These are phyloP conservation scores for Myrica gale DNA, from an alignment of 306 rosid species.

Conservation along the genomic window DNA sequence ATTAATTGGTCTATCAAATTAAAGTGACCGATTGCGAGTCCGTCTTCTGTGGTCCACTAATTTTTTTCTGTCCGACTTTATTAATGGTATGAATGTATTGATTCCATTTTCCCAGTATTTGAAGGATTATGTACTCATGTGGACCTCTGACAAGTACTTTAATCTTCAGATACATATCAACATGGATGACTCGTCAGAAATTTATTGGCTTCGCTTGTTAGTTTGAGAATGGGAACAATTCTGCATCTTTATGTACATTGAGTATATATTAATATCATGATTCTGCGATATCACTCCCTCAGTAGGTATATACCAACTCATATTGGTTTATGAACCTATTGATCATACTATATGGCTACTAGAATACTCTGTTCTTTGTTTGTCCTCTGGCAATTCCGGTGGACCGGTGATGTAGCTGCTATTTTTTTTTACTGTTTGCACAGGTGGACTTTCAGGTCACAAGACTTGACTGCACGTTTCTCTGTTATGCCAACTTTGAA, in stretches of 20 bases:
- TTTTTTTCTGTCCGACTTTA: no score
- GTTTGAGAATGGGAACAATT: constrained; percentile 85
- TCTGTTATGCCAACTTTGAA: constrained; percentile 76
- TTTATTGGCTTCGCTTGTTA: constrained; percentile 87
- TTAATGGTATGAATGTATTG: constrained; percentile 46
- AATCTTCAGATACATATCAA: constrained; percentile 67
- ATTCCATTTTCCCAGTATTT: constrained; percentile 19
- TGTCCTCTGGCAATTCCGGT: constrained; percentile 5
- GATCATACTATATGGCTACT: not conserved
- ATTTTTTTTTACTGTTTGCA: constrained; percentile 20
- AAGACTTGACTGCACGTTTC: constrained; percentile 77
- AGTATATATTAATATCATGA: constrained; percentile 47
- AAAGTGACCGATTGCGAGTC: no score
- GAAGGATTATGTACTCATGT: not conserved
- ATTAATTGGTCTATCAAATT: no score
- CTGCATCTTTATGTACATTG: constrained; percentile 85
- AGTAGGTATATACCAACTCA: constrained; percentile 14
- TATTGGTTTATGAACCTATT: constrained; percentile 2
- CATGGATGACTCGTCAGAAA: constrained; percentile 65
- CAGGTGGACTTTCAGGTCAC: constrained; percentile 96
- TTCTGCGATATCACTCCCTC: not conserved
- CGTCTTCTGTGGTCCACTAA: no score
- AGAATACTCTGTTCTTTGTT: constrained; percentile 6
- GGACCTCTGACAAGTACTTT: constrained; percentile 21
- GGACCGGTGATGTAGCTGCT: constrained; percentile 7